These are phyloP conservation scores for Erythrobasidium hasegawianum DNA, from an alignment of 1,284 basidiomycete species.

Conservation along the genomic window DNA sequence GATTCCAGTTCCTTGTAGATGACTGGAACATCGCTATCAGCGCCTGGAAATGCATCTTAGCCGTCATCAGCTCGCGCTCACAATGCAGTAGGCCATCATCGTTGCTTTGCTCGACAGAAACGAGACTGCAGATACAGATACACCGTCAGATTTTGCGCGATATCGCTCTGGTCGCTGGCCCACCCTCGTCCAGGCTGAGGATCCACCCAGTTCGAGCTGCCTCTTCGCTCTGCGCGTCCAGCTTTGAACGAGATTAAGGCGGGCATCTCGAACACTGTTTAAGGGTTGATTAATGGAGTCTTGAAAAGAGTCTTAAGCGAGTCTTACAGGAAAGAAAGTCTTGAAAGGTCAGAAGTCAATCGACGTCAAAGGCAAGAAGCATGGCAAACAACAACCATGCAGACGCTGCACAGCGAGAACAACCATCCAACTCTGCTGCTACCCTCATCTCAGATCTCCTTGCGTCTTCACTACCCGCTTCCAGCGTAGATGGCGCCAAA, in stretches of 20 bases:
- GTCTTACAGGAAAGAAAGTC: too few relatives aligned
- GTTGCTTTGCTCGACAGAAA: slow-evolving; percentile 39
- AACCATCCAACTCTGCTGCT: slow-evolving; percentile 4
- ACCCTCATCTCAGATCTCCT: slow-evolving; percentile 29
- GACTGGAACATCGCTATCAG: slow-evolving; percentile 31
- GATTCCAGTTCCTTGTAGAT: slow-evolving; percentile 44
- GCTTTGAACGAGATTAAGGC: slow-evolving; percentile 41
- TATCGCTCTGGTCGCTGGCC: slow-evolving; percentile 39
- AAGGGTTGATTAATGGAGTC: neutral
- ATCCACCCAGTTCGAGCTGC: slow-evolving; percentile 43
- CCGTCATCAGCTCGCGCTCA: slow-evolving; percentile 9
- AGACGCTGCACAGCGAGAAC: too few relatives aligned
- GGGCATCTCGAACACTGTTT: slow-evolving; percentile 6
- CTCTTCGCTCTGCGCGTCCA: slow-evolving; percentile 41
- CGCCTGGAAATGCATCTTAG: neutral
- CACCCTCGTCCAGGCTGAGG: slow-evolving; percentile 42
- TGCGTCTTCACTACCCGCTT: slow-evolving; percentile 15
- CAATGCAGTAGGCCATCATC: slow-evolving; percentile 46
- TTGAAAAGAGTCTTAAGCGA: neutral
- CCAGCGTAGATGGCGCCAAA: slow-evolving; percentile 36
- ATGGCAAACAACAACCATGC: too few relatives aligned
- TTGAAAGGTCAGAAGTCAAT: too few relatives aligned
- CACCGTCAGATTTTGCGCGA: slow-evolving; percentile 36
- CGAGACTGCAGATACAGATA: slow-evolving; percentile 8
- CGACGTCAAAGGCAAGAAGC: too few relatives aligned